Evolutionary conservation across 768 basidiomycete genomes (phyloP), one percentile per base, ranked within the genome.

Genomic region (Boletus patriciae): DNA sequence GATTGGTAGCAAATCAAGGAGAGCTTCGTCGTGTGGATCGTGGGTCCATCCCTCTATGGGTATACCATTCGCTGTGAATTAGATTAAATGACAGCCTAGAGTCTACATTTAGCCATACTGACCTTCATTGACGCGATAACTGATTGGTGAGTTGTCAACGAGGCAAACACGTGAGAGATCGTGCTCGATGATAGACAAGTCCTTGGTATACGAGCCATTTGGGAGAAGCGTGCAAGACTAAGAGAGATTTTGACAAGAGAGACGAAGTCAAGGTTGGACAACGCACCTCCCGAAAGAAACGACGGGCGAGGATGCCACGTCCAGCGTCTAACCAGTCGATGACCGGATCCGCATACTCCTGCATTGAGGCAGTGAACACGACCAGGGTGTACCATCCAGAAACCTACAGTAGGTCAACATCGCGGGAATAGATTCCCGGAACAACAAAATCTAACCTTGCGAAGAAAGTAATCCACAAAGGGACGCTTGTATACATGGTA

Each of bases 21-120:
- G 78, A 21, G 96, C 97, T 74, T 98, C 93, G 76, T 99, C 97
- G 57, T 87, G 85, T 33, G 93, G 95, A 74, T 99, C 97, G 58
- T 94, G 88, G 23, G 94, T 98, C 97, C 97, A 98, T 47, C 97
- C 97, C 79, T 98, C 96, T 74, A 99, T 93, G 34, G 97, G 97
- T 67, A 99, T 94, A 50, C 94, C 97, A 71, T 99, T 99, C 51
- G 92, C 97, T 98, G 70, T 54, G 25, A 10, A 48, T 18, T 23
- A 6, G 19, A 43, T 66, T 43, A 53, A 45, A 47, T 18, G 46
- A 51, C 36, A 50, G 13, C 19, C 9, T 37, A 29, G n/a, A 41
- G 29, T 37, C 29, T 12, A 43, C 46, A 21, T 38, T 36, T 41
- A 49, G 40, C 19, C 4, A 54, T 31, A 72, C 83, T 66, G 52